phyloP scores from a whole-genome alignment of 805 yeast species.

The Cyberlindnera subsufficiens region DNA sequence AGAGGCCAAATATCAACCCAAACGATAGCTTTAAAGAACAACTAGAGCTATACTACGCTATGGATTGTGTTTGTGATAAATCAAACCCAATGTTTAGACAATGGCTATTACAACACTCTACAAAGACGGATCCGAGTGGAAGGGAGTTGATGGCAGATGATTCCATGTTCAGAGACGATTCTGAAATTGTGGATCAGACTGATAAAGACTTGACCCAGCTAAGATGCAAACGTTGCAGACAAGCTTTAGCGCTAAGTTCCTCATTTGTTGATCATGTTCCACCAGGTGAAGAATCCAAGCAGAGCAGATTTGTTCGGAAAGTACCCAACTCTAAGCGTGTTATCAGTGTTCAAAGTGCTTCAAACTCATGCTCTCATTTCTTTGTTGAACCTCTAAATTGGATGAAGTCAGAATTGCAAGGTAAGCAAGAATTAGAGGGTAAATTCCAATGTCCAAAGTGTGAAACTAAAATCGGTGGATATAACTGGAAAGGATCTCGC shows the following conservation, averaged over 20 bases:
- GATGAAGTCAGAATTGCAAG: conserved; percentile 79
- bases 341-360: conserved; percentile 50
- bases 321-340: conserved; percentile 59
- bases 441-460: conserved; percentile 84
- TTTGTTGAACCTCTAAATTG: conserved; percentile 86
- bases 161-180: conserved; percentile 25
- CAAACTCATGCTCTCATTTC: conserved; percentile 69
- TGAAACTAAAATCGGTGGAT: conserved; percentile 79
- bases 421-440: conserved; percentile 75
- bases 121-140: conserved; percentile 38
- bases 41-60: conserved; percentile 51
- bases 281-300: conserved; percentile 60
- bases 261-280: conserved; percentile 61
- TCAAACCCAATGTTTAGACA: conserved; percentile 35
- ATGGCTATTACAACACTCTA: conserved; percentile 32
- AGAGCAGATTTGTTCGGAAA: conserved; percentile 58
- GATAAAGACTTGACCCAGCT: conserved; percentile 31
- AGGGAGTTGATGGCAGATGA: conserved; percentile 24
- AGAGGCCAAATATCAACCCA: conserved; percentile 56
- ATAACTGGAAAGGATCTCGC: conserved; percentile 89
- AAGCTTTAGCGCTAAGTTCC: conserved; percentile 54
- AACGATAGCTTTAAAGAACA: conserved; percentile 74
- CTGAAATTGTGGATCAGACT: conserved; percentile 19
- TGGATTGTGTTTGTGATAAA: conserved; percentile 30
- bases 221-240: conserved; percentile 82